Conservation (phyloP, 768 basidiomycete genomes). For the Boletus tomentosulus region DNA sequence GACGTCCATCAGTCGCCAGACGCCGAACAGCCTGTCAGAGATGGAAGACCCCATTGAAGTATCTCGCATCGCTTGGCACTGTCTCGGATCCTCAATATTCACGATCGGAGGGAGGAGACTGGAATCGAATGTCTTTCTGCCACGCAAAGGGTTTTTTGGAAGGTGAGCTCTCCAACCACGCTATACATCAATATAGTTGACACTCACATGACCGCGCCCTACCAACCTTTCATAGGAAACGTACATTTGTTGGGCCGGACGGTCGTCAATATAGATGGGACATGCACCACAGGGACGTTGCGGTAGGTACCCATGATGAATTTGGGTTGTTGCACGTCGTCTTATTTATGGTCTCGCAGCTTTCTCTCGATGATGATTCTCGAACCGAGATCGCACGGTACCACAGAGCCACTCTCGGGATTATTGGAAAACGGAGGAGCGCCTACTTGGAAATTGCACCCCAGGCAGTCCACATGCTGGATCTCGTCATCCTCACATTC, state of each 20-base stretch:
- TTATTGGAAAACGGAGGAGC: constrained; percentile 20
- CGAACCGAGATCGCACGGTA: constrained; percentile 15
- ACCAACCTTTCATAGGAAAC: constrained; percentile 10
- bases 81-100: constrained; percentile 28
- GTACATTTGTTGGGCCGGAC: constrained; percentile 31
- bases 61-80: constrained; percentile 32
- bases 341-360: constrained; percentile 4
- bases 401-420: constrained; percentile 22
- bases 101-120: constrained; percentile 25
- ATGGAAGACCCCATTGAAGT: constrained; percentile 24
- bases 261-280: constrained; percentile 33
- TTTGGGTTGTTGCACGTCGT: background rate
- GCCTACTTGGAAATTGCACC: constrained; percentile 22
- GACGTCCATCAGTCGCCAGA: constrained; percentile 17
- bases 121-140: constrained; percentile 23
- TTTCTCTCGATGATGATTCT: constrained; percentile 18
- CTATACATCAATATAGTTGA: background rate
- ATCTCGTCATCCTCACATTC: constrained; percentile 27
- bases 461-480: constrained; percentile 21
- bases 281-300: constrained; percentile 9
- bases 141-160: constrained; percentile 14
- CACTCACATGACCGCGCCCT: background rate
- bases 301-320: constrained; percentile 4
- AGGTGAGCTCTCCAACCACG: constrained; percentile 1
- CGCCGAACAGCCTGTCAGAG: background rate